Conservation (phyloP, 371 early-diverging fungal genomes). For the Chytridiales sp. region DNA sequence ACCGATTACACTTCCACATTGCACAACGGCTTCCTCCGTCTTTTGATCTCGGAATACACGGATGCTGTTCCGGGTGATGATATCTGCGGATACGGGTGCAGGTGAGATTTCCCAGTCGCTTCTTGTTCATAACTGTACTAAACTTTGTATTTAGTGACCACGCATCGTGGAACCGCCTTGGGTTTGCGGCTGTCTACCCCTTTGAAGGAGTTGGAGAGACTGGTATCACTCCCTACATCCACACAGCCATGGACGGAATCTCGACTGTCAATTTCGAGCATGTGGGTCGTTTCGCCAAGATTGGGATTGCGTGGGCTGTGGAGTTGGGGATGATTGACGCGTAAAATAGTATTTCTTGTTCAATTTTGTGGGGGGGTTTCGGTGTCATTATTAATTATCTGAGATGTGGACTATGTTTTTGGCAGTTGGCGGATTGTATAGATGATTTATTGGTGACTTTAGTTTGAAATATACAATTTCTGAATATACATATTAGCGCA, state of each 20-base stretch:
- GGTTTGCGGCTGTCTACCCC: conserved; percentile 80
- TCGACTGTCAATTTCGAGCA: conserved; percentile 79
- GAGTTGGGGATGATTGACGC: no score
- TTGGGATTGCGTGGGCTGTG: conserved; percentile 78
- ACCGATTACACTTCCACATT: conserved; percentile 74
- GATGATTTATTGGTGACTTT: no score
- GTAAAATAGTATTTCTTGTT: no score
- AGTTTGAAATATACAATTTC: no score
- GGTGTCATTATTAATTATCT: no score
- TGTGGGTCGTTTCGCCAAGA: conserved; percentile 78
- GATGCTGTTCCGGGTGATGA: no score
- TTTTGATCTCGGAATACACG: background rate
- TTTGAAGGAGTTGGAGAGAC: conserved; percentile 79
- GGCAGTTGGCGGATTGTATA: no score
- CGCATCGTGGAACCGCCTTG: conserved; percentile 85
- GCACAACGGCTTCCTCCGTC: conserved; percentile 65
- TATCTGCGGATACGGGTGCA: no score
- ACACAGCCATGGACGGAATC: conserved; percentile 70
- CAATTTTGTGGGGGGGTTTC: no score
- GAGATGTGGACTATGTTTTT: no score
- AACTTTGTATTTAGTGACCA: conserved; percentile 72
- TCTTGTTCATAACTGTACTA: no score
- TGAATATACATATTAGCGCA: no score
- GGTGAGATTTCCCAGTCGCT: conserved; percentile 10
- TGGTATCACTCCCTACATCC: conserved; percentile 62